These are phyloP conservation scores for Nematodospora valgi DNA, from an alignment of 805 yeast genomes.

Conservation along the genomic window DNA sequence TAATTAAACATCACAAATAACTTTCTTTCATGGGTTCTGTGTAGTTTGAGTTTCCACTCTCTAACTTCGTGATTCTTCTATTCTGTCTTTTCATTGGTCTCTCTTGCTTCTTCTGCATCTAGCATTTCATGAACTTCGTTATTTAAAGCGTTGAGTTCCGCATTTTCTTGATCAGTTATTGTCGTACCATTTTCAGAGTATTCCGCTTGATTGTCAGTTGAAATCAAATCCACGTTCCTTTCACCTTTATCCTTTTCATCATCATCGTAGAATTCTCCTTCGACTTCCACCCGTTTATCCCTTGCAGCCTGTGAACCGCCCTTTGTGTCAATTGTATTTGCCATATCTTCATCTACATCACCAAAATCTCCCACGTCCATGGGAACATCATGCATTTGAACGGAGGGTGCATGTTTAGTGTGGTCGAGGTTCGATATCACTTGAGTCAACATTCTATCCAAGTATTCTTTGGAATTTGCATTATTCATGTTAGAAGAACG, in stretches of 20 bases:
- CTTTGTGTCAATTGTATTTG: constrained; percentile 75
- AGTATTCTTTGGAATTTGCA: constrained; percentile 89
- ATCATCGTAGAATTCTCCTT: constrained; percentile 73
- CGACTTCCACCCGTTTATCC: constrained; percentile 67
- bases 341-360: constrained; percentile 76
- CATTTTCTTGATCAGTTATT: too few relatives aligned
- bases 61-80: background rate
- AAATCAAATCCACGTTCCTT: constrained; percentile 10
- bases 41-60: too few relatives aligned
- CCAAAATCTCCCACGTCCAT: constrained; percentile 79
- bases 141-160: too few relatives aligned
- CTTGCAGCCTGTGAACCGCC: constrained; percentile 88
- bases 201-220: too few relatives aligned
- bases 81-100: background rate
- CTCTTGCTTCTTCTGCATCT: background rate
- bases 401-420: constrained; percentile 95
- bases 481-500: constrained; percentile 95
- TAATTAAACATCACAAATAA: too few relatives aligned
- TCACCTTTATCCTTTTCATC: constrained; percentile 48
- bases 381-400: constrained; percentile 88
- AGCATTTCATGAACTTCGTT: background rate
- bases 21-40: too few relatives aligned
- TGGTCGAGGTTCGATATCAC: constrained; percentile 76
- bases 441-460: constrained; percentile 76
- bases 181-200: too few relatives aligned